Evolutionary conservation across 2,329 filamentous ascomycete genomes (phyloP), one percentile per base, ranked within the genome.

Genomic region (Grosmannia penicillata): DNA sequence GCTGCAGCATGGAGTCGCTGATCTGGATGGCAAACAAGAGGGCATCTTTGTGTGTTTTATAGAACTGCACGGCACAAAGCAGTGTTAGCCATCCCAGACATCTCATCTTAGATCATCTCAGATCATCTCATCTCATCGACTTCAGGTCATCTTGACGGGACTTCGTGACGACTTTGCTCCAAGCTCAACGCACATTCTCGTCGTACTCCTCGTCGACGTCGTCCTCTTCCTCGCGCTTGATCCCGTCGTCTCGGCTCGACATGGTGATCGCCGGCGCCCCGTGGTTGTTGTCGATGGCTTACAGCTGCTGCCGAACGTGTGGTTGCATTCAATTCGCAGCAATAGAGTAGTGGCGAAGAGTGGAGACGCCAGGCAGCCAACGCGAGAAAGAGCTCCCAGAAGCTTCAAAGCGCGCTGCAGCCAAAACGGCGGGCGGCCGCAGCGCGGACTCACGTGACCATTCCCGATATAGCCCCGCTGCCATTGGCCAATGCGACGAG

Each of bases 11-110:
- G 1, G 85, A 86, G 27, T 75, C 61, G 65, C 82, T 95, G 53
- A 96, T 70, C 51, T 96, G 82, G 51, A 98, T 94, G 13, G 86
- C 89, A 55, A 98, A 89, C 19, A 98, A 69, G n/a, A 96, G 73
- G n/a, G 91, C 91, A 75, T 98, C 91, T 62, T 94, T 95, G 54
- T 87, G 79, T 1, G 80, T 71, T 62, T 87, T 93, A 65, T 91
- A 98, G 57, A 76, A 78, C 85, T 89, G 49, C 10, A 30, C 29
- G 27, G 22, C 23, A 28, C 43, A 37, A 21, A 45, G 4, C 4
- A 9, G 11, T 11, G 24, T 17, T 9, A 23, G n/a, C 22, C 32
- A 24, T 35, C 13, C 25, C 23, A n/a, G 9, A 25, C 18, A 10
- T 32, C 15, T 4, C 15, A 7, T 11, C 13, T 21, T 29, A 15